Base-by-base conservation (phyloP, 2,329 filamentous ascomycete genomes). In the Alternaria burnsii region DNA sequence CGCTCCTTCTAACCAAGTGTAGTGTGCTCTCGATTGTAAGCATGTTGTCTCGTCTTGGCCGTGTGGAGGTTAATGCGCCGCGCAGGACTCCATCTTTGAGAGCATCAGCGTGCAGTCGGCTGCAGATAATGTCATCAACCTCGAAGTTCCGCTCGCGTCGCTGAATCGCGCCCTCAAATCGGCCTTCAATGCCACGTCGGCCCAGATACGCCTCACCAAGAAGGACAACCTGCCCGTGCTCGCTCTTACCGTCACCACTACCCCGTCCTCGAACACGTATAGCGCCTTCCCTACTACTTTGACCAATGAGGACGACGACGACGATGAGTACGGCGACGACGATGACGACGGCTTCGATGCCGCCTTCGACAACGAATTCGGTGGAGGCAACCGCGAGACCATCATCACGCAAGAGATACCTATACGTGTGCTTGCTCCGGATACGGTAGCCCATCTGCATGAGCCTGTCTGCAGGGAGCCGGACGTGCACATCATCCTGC, bases 401-500 rank as follows among this genome's bases (percentile, higher is more conserved):
- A 86, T 96, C 70, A 91, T 99, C 72, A 97, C 93, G 0, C 95
- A 99, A 75, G 93, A 98, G 79, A 91, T 99, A 40, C 95, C 95
- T n/a, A 91, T 98, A 43, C 90, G 94, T 18, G 93, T 99, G 1
- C 86, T 99, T 10, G 89, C 92, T 59, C 89, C 92, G 2, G 88
- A 91, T 53, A 90, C 88, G 0, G 93, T 98, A n/a, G 91, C 95
- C 72, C 91, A 89, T n/a, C 89, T 98, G 63, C 93, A 97, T 81
- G 94, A 99, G 81, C 95, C 95, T 14, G 89, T 89, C 62, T 93
- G 94, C 60, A 89, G 92, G 60, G 93, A 97, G 70, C 93, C 94
- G 40, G 95, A 98, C 72, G 94, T 97, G 3, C 91, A 98, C 79
- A 97, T 99, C 73, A 89, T 93, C 55, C 85, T 99, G 4, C 95